These are phyloP conservation scores for Picea sitchensis DNA, from an alignment of 75 land plant genomes.

Conservation along the genomic window DNA sequence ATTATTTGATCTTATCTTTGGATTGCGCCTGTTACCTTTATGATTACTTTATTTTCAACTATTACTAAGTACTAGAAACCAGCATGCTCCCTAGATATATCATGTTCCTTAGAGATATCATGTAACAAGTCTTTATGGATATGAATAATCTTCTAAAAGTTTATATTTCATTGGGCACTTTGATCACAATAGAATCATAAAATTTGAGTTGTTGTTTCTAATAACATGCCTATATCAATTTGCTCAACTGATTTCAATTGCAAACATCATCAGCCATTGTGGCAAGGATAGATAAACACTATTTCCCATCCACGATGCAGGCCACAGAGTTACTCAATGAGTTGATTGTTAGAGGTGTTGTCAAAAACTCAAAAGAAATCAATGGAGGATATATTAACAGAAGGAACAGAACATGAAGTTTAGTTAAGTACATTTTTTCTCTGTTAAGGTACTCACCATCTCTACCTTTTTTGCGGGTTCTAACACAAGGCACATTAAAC, in stretches of 20 bases:
- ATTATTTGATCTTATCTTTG: background rate
- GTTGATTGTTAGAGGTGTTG: constrained; percentile 14
- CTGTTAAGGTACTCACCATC: too few relatives aligned
- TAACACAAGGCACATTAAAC: too few relatives aligned
- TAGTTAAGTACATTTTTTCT: too few relatives aligned
- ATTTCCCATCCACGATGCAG: background rate
- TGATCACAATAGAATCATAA: background rate
- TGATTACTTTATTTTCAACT: background rate
- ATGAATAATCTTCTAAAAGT: background rate
- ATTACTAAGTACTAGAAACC: background rate
- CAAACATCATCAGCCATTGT: background rate
- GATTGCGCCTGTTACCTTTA: background rate
- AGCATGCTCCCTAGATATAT: too few relatives aligned
- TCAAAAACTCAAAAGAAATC: constrained; percentile 16
- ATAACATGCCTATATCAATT: background rate
- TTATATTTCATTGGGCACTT: background rate
- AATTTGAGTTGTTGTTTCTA: background rate
- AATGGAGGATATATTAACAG: background rate
- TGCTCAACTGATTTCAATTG: background rate
- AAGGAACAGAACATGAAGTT: too few relatives aligned
- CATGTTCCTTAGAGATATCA: background rate
- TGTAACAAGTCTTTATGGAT: background rate
- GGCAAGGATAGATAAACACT: background rate
- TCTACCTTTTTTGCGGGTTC: too few relatives aligned
- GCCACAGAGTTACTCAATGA: constrained; percentile 6